Percentiles rank a stretch among this genome's conserved stretches.
Conservation (phyloP, 805 yeast species). For the Hanseniaspora meyeri region DNA sequence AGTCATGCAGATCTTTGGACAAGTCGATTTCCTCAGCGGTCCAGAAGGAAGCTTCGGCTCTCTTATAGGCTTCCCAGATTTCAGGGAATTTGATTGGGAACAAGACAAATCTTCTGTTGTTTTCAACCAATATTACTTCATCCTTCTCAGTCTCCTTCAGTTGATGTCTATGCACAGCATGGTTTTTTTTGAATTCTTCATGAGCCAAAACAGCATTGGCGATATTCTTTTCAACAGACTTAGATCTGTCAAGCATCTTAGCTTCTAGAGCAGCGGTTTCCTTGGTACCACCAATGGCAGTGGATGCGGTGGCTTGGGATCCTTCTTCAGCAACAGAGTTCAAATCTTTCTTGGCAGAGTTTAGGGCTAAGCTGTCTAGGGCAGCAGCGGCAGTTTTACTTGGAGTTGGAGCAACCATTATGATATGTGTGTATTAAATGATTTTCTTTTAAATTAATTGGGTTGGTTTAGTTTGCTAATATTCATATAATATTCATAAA, state of each 20-base stretch:
- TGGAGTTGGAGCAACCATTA: slow-evolving; percentile 45
- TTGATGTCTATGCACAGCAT: slow-evolving; percentile 57
- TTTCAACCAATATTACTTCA: slow-evolving; percentile 80
- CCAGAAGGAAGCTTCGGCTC: slow-evolving; percentile 99
- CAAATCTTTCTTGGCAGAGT: slow-evolving; percentile 29
- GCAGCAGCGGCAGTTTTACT: slow-evolving; percentile 52
- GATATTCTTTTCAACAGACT: slow-evolving; percentile 18
- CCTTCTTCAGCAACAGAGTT: slow-evolving; percentile 32
- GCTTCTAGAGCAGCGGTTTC: slow-evolving; percentile 17
- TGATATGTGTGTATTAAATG: not conserved
- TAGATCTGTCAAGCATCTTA: slow-evolving; percentile 1
- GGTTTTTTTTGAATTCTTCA: slow-evolving; percentile 44
- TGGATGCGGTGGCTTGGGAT: slow-evolving; percentile 16
- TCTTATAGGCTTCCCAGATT: slow-evolving; percentile 97
- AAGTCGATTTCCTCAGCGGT: slow-evolving; percentile 97
- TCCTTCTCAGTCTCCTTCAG: slow-evolving; percentile 67
- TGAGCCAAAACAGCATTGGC: slow-evolving; percentile 34
- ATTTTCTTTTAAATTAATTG: not conserved
- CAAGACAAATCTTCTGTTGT: slow-evolving; percentile 76
- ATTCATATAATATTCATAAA: too few species aligned
- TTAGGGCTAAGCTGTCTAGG: slow-evolving; percentile 40
- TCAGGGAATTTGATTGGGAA: slow-evolving; percentile 96
- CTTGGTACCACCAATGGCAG: slow-evolving; percentile 14
- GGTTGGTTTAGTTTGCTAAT: too few species aligned
- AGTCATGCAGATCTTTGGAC: slow-evolving; percentile 80